Evolutionary conservation across 768 basidiomycete genomes (phyloP).

Genomic region (Paxillus involutus): DNA sequence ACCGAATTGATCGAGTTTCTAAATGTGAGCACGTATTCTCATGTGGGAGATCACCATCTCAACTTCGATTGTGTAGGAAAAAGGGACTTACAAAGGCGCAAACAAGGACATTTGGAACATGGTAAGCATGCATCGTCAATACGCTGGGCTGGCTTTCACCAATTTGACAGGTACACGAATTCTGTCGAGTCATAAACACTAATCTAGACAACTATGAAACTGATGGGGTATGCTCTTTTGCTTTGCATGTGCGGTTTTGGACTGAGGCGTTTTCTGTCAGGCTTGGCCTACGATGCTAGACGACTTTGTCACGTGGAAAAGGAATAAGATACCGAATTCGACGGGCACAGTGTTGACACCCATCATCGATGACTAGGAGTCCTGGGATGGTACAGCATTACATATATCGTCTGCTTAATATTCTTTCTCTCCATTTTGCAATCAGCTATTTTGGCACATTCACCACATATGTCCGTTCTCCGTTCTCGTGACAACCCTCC

Average conservation of each 20-base stretch:
- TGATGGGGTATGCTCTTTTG: constrained; percentile 60
- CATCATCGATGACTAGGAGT: not conserved
- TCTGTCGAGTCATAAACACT: constrained; percentile 60
- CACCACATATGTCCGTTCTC: constrained; percentile 2
- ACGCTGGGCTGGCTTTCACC: not conserved
- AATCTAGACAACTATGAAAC: constrained; percentile 68
- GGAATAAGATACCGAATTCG: constrained; percentile 15
- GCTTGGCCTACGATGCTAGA: constrained; percentile 85
- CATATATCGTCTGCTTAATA: constrained; percentile 15
- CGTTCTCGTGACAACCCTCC: not conserved
- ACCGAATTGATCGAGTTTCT: constrained; percentile 68
- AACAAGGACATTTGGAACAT: constrained; percentile 88
- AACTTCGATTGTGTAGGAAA: constrained; percentile 30
- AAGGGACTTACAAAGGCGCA: constrained; percentile 66
- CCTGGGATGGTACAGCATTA: constrained; percentile 5
- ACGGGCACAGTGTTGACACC: constrained; percentile 1
- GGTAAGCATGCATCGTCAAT: constrained; percentile 41
- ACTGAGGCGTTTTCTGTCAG: constrained; percentile 33
- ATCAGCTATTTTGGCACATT: constrained; percentile 8
- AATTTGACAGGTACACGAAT: constrained; percentile 64
- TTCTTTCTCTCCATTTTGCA: not conserved
- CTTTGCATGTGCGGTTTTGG: not conserved
- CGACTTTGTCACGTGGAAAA: constrained; percentile 74
- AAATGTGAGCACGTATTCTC: constrained; percentile 39
- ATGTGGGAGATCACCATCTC: not conserved